These are phyloP conservation scores for Kluyveromyces aestuarii DNA, from an alignment of 805 yeast species.

Conservation along the genomic window DNA sequence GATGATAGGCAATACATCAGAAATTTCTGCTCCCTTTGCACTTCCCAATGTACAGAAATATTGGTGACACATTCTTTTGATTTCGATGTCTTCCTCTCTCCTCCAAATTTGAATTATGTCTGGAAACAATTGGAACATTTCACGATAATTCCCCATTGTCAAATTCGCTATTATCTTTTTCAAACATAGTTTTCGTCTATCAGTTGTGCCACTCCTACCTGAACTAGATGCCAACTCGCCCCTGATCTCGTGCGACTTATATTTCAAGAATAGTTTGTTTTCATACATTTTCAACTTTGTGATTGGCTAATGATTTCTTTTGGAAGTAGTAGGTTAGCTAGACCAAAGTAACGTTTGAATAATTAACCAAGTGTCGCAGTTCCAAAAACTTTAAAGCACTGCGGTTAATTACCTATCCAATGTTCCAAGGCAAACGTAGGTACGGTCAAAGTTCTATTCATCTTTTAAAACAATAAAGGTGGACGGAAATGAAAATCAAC, in stretches of 20 bases:
- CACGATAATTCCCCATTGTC: constrained; percentile 65
- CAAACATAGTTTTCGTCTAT: constrained; percentile 40
- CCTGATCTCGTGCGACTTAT: constrained; percentile 27
- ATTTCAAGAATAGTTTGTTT: constrained; percentile 23
- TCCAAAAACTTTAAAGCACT: too few species aligned
- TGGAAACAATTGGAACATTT: constrained; percentile 56
- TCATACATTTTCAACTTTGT: constrained; percentile 17
- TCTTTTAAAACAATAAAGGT: too few species aligned
- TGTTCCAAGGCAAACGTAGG: too few species aligned
- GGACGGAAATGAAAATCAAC: too few species aligned
- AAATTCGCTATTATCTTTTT: constrained; percentile 75
- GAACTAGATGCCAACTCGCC: constrained; percentile 3
- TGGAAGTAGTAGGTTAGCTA: neutral
- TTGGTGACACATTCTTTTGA: constrained; percentile 62
- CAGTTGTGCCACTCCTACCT: constrained; percentile 12
- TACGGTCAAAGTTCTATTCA: too few species aligned
- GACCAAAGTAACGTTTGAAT: too few species aligned
- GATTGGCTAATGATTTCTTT: neutral
- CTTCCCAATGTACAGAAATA: constrained; percentile 54
- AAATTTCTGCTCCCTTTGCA: constrained; percentile 46
- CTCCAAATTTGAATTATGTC: constrained; percentile 51
- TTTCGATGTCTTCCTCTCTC: constrained; percentile 53
- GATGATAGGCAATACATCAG: constrained; percentile 47
- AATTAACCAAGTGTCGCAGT: too few species aligned
- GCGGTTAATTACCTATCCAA: too few species aligned